Conservation (phyloP, 495 filamentous ascomycete species). For the Daldinia concentrica region DNA sequence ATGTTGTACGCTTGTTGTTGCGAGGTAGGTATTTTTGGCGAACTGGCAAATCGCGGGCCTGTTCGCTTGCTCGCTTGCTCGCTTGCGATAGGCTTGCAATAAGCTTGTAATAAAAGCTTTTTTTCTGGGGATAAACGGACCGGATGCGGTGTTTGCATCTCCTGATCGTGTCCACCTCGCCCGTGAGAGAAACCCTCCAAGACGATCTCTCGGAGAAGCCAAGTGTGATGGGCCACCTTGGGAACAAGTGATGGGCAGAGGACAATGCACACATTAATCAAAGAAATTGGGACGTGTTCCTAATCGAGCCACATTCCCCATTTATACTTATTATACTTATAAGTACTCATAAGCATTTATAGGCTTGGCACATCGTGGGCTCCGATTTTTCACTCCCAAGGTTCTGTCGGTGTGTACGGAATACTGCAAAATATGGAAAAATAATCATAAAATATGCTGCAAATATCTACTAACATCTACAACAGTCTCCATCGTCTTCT, state of each 20-base stretch:
- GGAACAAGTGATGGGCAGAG: conserved; percentile 20
- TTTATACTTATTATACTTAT: conserved; percentile 7
- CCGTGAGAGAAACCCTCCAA: conserved; percentile 32
- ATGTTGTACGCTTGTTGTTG: neutral
- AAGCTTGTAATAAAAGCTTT: conserved; percentile 7
- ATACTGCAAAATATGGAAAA: neutral
- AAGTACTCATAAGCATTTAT: conserved; percentile 14
- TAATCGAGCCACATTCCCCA: conserved; percentile 30
- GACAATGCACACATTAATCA: conserved; percentile 37
- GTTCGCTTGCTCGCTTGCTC: conserved; percentile 28
- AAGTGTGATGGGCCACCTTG: conserved; percentile 2
- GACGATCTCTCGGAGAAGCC: conserved; percentile 35
- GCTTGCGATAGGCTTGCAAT: neutral
- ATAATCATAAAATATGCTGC: neutral
- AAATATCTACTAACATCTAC: neutral
- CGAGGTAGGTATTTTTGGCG: neutral
- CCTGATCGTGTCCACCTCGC: conserved; percentile 36
- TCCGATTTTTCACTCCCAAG: conserved; percentile 30
- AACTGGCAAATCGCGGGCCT: conserved; percentile 30
- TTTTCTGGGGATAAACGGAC: conserved; percentile 41
- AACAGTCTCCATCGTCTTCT: neutral
- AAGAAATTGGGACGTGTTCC: conserved; percentile 32
- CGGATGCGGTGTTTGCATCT: conserved; percentile 33
- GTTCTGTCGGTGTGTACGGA: conserved; percentile 31
- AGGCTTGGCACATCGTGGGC: conserved; percentile 35